Percentiles rank a stretch among this genome's conserved stretches.
Conservation (phyloP, 2,329 filamentous ascomycete genomes). For the Sphaerulina musiva region DNA sequence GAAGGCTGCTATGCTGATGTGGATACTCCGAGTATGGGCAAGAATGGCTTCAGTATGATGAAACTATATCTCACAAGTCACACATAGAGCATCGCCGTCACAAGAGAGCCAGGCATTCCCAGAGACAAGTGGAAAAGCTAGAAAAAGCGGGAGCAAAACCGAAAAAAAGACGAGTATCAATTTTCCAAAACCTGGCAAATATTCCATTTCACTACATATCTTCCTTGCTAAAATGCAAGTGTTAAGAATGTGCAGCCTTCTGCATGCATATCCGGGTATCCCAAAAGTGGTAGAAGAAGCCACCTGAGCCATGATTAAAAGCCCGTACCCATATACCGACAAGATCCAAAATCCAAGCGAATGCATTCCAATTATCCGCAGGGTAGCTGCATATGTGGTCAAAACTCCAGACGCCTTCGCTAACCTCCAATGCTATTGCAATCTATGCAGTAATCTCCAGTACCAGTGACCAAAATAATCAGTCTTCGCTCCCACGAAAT, state of each 20-base stretch:
- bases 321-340: not conserved
- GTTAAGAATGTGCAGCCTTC: not conserved
- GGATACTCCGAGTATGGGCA: too few species aligned
- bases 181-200: not conserved
- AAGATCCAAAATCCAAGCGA: not conserved
- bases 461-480: not conserved
- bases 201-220: not conserved
- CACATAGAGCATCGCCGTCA: too few species aligned
- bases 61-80: too few species aligned
- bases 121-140: too few species aligned
- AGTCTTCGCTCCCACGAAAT: not conserved
- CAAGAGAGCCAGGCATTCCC: too few species aligned
- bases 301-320: not conserved
- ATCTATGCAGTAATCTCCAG: not conserved
- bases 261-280: conserved; percentile 1
- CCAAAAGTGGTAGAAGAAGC: not conserved
- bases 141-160: too few species aligned
- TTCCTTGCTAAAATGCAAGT: not conserved
- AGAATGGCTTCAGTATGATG: too few species aligned
- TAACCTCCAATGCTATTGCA: not conserved
- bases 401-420: not conserved
- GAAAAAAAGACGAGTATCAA: not conserved
- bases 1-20: too few species aligned
- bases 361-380: not conserved
- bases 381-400: not conserved